Base-by-base conservation (phyloP, 176 grass and related monocot species). In the Tuctoria greenei region DNA sequence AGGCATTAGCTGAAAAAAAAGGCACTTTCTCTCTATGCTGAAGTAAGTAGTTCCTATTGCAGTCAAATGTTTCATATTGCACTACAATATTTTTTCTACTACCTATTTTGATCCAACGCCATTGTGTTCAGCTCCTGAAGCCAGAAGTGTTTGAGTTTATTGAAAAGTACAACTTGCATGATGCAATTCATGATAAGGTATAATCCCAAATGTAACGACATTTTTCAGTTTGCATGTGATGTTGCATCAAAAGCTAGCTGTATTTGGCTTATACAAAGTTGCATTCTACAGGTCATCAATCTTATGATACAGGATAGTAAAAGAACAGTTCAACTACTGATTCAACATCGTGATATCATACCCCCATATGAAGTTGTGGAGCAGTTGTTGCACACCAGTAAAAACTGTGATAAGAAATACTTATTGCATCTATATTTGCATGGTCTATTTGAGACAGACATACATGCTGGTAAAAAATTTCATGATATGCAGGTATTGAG, bases 1-100 rank as follows among this genome's bases (percentile, higher is more conserved):
- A 99, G 95, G 91, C 85, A 77, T 90, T 95, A 88, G 91, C 89
- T 54, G 89, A 99, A 81, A 63, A 82, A 99, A 76, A 99, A 99
- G 83, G 95, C 82, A 18, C 78, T 99, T 83, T 66, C 75, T 37
- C 82, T 99, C 18, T 99, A 86, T 84, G 89, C 91, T 90, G 95
- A 99, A 88, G 95, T 95, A 90, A 92, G 95, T 73, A 34, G 28
- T 59, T 63, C 54, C 68, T 66, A n/a, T n/a, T 83, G 27, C 27
- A 74, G 57, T 64, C 61, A 34, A 64, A 41, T 80, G 41, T 28
- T 75, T 52, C 36, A 55, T 59, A 67, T 81, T 81, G 16, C 40
- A 67, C 10, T 64, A 10, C 39, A 45, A 28, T 78, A 44, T 28
- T 77, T 54, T 38, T 46, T 84, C 74, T n/a, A n/a, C n/a, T n/a